A percentile compares a stretch with the other conserved stretches of the same genome.
phyloP scores from a whole-genome alignment of 2,329 filamentous ascomycete species.

The Phyllosticta capitalensis region DNA sequence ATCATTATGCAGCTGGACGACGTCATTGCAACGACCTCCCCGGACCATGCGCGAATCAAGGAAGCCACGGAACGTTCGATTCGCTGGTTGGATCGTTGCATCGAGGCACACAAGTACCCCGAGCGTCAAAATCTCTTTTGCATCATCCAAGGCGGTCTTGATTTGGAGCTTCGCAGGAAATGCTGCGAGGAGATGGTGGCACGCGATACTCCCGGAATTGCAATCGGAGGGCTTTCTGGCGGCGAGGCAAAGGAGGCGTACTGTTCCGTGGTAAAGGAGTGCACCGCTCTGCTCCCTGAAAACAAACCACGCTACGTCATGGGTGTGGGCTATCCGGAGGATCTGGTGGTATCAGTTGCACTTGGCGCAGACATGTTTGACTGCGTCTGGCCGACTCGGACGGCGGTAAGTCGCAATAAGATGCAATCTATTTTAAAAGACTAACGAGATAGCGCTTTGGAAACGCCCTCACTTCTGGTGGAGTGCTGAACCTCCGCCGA shows the following conservation, averaged over 20 bases:
- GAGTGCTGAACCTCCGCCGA: constrained; percentile 77
- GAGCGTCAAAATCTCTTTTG: constrained; percentile 89
- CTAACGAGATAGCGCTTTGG: constrained; percentile 61
- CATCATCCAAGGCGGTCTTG: constrained; percentile 93
- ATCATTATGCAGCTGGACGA: constrained; percentile 99
- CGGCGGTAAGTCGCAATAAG: constrained; percentile 49
- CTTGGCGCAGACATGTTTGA: constrained; percentile 99
- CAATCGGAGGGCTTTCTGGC: constrained; percentile 88
- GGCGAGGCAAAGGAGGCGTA: constrained; percentile 92
- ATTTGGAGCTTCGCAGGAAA: constrained; percentile 72
- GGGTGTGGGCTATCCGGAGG: constrained; percentile 94
- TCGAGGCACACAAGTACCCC: constrained; percentile 77
- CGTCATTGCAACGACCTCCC: constrained; percentile 91
- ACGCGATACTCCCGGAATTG: constrained; percentile 87
- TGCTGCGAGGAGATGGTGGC: constrained; percentile 84
- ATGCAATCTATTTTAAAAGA: neutral
- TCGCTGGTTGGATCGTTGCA: constrained; percentile 92
- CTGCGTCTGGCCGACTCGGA: constrained; percentile 96
- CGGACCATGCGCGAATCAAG: constrained; percentile 75
- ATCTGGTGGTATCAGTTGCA: constrained; percentile 85
- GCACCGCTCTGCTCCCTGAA: constrained; percentile 75
- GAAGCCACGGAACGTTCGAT: constrained; percentile 93
- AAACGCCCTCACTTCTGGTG: constrained; percentile 75
- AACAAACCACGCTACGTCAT: constrained; percentile 97
- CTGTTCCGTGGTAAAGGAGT: constrained; percentile 80